Base-by-base conservation (phyloP, 176 grass and related monocot genomes). In the Oryza australiensis region DNA sequence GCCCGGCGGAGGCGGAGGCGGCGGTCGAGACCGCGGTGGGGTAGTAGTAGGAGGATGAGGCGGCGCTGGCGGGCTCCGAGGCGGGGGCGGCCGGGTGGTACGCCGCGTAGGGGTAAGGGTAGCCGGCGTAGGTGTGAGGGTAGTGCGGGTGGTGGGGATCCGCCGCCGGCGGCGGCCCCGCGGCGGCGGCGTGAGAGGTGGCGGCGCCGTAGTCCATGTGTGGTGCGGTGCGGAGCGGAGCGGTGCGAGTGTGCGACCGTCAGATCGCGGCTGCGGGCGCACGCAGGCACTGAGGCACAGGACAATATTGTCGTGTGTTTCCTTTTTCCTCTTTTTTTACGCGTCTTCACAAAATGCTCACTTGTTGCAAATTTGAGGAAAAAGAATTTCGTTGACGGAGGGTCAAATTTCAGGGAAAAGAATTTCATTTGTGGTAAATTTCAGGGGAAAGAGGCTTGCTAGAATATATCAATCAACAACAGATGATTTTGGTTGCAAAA, bases 1-100 rank as follows among this genome's bases (percentile, higher is more conserved):
- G 68, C 5, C 27, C 12, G 26, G 33, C 11, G 29, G 66, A 18
- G 66, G 45, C 12, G 53, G 28, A 4, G 48, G 49, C 38, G 51
- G 64, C 42, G 40, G 78, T 40, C 9, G 29, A 15, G 12, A 62
- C 29, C 41, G 64, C 60, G 43, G 51, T 40, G 15, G 74, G 55
- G 30, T 79, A 78, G 69, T 81, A 81, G 69, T 64, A 78, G 23
- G 68, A 68, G n/a, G 70, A 64, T 5, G 78, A 30, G 23, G 68
- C 51, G 51, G 57, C 64, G 74, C 26, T 46, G 20, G 70, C 24
- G 28, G 77, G 12, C 15, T 84, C 38, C 9, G 78, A 29, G 26
- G 70, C 18, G 13, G 73, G 82, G 55, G 64, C 64, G 5, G 83
- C 53, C 13, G 74, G 77, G 23, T 88, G 74, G 74, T 83, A 85